Evolutionary conservation across 2,329 filamentous ascomycete genomes (phyloP), one percentile per base, ranked within the genome.

Genomic region (Neofusicoccum sp.): DNA sequence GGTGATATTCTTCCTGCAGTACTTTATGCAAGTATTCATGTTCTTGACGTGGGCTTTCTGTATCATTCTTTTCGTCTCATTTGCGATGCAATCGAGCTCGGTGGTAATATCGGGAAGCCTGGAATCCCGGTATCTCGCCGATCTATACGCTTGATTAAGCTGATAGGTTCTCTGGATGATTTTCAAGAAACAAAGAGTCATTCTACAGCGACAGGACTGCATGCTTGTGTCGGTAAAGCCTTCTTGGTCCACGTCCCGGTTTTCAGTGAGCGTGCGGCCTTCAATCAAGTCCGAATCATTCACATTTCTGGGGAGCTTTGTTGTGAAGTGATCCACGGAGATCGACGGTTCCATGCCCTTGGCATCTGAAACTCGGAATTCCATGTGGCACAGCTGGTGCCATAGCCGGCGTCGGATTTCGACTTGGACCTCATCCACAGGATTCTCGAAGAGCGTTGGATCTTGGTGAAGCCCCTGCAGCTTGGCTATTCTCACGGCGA

Each of bases 381-480:
- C 75, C 4, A 77, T 67, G 56, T 76, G 71, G 36, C 72, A 72
- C 31, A 77, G 60, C 49, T 76, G 74, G 66, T 75, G 70, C 75
- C 75, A 77, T 54, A 74, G 66, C 5, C 75, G 69, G 14, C 75
- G 72, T 11, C 75, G 71, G 16, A 71, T 44, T 56, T 77, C 75
- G n/a, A 75, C 75, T 4, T 70, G 73, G 14, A 76, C 66, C 5
- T 67, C 67, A 54, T 76, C 73, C 4, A 73, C 73, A 0, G 74
- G 74, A 12, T 66, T 39, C 4, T 73, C 73, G 43, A 77, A 76
- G 2, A 76, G 63, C 2, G 74, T 75, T 11, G 75, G 75, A 52
- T 77, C 75, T 50, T 73, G 67, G 56, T 77, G 75, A 11, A 77
- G 67, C 2, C 75, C 75, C 67, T 76, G 74, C 16, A 74, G 72